Evolutionary conservation across 768 basidiomycete genomes (phyloP).

Genomic region (Xerocomus potaroensis): DNA sequence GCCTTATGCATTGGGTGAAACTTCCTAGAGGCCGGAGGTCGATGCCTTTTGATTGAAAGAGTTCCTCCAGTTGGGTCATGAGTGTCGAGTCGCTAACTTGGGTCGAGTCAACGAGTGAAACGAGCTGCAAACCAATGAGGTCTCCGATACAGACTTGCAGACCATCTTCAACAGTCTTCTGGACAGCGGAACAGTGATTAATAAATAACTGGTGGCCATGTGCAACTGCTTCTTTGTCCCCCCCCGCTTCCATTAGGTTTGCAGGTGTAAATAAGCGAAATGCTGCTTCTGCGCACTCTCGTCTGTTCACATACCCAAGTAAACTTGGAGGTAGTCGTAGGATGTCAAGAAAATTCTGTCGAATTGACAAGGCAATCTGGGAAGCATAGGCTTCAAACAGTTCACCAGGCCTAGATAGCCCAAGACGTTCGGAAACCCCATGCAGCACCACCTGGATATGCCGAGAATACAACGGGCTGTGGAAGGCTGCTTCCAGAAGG

Average conservation of each 20-base stretch:
- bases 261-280: conserved; percentile 66
- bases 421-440: conserved; percentile 64
- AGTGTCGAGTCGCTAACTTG: conserved; percentile 15
- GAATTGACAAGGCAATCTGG: conserved; percentile 69
- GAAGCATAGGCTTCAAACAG: conserved; percentile 79
- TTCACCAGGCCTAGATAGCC: conserved; percentile 51
- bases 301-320: conserved; percentile 69
- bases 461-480: conserved; percentile 25
- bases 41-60: conserved; percentile 34
- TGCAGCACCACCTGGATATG: conserved; percentile 49
- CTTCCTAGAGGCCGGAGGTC: conserved; percentile 25
- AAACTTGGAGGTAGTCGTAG: conserved; percentile 63
- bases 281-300: conserved; percentile 61
- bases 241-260: conserved; percentile 48
- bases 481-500: conserved; percentile 62
- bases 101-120: conserved; percentile 40
- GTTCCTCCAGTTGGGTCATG: conserved; percentile 30
- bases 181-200: conserved; percentile 58
- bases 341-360: conserved; percentile 45
- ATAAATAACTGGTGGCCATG: conserved; percentile 48
- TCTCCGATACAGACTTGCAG: conserved; percentile 63
- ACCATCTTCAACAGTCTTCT: conserved; percentile 47
- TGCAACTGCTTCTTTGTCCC: conserved; percentile 21
- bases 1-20: conserved; percentile 35
- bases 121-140: conserved; percentile 59